Evolutionary conservation across 306 rosid species (phyloP), one percentile per base, ranked within the genome.

Genomic region (Prunus davidiana): DNA sequence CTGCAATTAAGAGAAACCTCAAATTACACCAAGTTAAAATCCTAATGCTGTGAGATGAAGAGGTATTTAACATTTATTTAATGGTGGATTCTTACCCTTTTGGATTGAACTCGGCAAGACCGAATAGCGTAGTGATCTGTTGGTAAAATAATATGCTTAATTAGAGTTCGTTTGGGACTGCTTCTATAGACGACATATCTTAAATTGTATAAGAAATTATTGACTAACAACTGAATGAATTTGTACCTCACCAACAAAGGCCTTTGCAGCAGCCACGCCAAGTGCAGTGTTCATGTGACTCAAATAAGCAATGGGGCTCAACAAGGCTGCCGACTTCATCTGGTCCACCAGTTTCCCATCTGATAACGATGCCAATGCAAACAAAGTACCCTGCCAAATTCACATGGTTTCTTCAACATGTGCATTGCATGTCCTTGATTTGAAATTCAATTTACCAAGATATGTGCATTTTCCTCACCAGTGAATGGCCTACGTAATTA

Each of bases 401-500:
- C 20, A 20, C 28, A 20, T 20, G 62, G 5, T 20, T 56, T 56
- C 62, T 56, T 5, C 20, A 56, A 57, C 28, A 19, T 27, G 15
- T 27, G 4, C 19, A 41, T 38, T 6, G 43, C 43, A 18, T 6
- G 58, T 12, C 43, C 9, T 41, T 25, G 61, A 15, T 52, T 52
- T 24, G 34, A 58, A 24, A 58, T 4, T 6, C 43, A 38, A 38
- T 38, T 38, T 11, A 24, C 2, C 14, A 24, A 4, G 34, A 58
- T 24, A 3, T 0, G 18, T 58, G 22, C 12, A 58, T 24, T 4
- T 12, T 38, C n/a, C 28, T 68, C 68, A 95, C 99, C 87, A 84
- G 68, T 30, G 99, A 95, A 81, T 95, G 99, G 45, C 97, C 99
- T 9, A 95, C 80, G 67, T 95, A 95, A 72, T 95, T 72, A 75